Conservation (phyloP, 345 rosid genomes). For the Viola odorata region DNA sequence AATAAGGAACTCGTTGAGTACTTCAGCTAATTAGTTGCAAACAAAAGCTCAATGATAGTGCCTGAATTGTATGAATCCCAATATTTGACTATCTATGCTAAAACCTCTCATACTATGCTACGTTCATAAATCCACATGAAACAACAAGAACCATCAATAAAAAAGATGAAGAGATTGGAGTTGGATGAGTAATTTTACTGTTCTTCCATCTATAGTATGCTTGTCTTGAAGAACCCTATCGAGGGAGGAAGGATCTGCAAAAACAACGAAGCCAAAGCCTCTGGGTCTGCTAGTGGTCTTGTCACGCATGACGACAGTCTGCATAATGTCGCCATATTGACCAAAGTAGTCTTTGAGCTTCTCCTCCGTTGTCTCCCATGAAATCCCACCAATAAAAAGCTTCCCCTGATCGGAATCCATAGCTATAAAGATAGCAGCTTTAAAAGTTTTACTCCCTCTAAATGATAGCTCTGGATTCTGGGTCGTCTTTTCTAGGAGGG, state of each 20-base stretch:
- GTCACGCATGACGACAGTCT: slow-evolving; percentile 69
- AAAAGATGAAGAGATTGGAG: not conserved
- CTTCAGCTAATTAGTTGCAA: not conserved
- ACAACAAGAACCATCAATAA: not conserved
- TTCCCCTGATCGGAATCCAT: slow-evolving; percentile 91
- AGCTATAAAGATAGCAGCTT: not conserved
- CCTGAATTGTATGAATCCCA: not conserved
- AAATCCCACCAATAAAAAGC: slow-evolving; percentile 89
- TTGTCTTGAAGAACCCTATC: slow-evolving; percentile 66
- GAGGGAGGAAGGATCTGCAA: slow-evolving; percentile 60
- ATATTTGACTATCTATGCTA: not conserved
- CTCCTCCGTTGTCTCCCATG: slow-evolving; percentile 87
- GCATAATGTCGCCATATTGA: slow-evolving; percentile 61
- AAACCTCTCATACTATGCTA: not conserved
- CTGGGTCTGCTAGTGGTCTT: slow-evolving; percentile 66
- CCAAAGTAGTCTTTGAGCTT: slow-evolving; percentile 59
- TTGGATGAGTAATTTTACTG: slow-evolving; percentile 36
- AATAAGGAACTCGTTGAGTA: not conserved
- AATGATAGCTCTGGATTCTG: not conserved
- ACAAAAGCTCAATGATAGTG: not conserved
- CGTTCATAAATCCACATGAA: not conserved
- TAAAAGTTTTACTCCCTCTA: not conserved
- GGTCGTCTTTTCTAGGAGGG: not conserved
- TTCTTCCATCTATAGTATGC: slow-evolving; percentile 75
- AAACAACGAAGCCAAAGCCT: slow-evolving; percentile 83